These are phyloP conservation scores for Sporothrix brasiliensis DNA, from an alignment of 2,329 filamentous ascomycete species.

Conservation along the genomic window DNA sequence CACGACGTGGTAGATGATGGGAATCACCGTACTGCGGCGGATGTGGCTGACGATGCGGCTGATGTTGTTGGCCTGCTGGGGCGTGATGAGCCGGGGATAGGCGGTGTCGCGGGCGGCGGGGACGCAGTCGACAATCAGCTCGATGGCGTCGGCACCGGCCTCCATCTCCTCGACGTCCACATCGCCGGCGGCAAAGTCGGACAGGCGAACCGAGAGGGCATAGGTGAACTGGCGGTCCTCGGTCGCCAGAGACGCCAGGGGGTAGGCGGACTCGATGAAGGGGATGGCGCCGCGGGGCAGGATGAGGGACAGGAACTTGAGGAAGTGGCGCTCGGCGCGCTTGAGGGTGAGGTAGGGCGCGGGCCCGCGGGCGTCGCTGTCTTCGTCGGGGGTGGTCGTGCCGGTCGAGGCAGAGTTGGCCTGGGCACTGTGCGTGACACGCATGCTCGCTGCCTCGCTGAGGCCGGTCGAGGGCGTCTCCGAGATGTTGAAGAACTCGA, in stretches of 20 bases:
- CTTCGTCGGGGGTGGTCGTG: slow-evolving; percentile 17
- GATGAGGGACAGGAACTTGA: slow-evolving; percentile 61
- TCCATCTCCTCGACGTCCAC: slow-evolving; percentile 57
- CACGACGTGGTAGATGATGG: slow-evolving; percentile 61
- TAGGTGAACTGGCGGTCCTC: slow-evolving; percentile 63
- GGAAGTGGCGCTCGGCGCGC: slow-evolving; percentile 62
- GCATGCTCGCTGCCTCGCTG: not conserved
- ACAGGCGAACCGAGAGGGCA: slow-evolving; percentile 62
- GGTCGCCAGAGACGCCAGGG: slow-evolving; percentile 59
- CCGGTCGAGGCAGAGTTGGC: not conserved
- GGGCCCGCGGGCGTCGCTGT: slow-evolving; percentile 33
- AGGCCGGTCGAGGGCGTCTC: slow-evolving; percentile 39
- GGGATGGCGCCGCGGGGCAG: slow-evolving; percentile 56
- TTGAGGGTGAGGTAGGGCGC: slow-evolving; percentile 62
- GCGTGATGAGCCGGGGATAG: not conserved
- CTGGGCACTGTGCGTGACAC: no score
- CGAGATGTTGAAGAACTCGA: slow-evolving; percentile 72
- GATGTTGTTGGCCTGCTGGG: slow-evolving; percentile 48
- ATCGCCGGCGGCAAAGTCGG: slow-evolving; percentile 53
- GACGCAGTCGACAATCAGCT: slow-evolving; percentile 62
- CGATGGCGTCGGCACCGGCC: slow-evolving; percentile 61
- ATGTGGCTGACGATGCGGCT: slow-evolving; percentile 60
- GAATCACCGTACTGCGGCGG: slow-evolving; percentile 57
- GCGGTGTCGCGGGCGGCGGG: slow-evolving; percentile 43
- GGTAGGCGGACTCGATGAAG: slow-evolving; percentile 62